Percentiles rank a stretch among this genome's conserved stretches.
Evolutionary conservation across 2,329 filamentous ascomycete species (phyloP).

Genomic region (Penicillium griseofulvum): DNA sequence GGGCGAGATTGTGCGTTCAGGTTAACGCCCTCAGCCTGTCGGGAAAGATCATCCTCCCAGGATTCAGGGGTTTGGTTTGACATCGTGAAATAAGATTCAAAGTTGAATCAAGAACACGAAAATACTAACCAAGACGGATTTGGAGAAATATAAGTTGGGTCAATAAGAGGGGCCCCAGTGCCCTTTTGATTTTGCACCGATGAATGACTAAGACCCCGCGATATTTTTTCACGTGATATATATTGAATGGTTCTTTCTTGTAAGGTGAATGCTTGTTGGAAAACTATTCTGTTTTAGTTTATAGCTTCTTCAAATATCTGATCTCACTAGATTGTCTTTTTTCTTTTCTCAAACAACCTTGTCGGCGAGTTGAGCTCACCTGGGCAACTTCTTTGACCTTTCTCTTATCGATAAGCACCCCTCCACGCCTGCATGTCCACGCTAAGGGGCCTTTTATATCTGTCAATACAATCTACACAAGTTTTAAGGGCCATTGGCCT

Average conservation of each 20-base stretch:
- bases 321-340: background rate
- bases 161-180: slow-evolving; percentile 22
- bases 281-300: background rate
- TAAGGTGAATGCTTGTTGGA: background rate
- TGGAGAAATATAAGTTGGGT: slow-evolving; percentile 14
- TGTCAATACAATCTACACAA: slow-evolving; percentile 4
- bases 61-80: slow-evolving; percentile 75
- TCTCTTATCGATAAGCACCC: slow-evolving; percentile 14
- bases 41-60: slow-evolving; percentile 88
- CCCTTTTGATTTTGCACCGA: slow-evolving; percentile 23
- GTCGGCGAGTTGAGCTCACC: background rate
- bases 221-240: slow-evolving; percentile 18
- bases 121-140: slow-evolving; percentile 21
- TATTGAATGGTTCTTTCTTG: background rate
- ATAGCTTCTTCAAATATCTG: background rate
- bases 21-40: slow-evolving; percentile 74
- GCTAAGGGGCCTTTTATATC: slow-evolving; percentile 1
- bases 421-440: background rate
- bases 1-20: slow-evolving; percentile 57
- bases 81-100: slow-evolving; percentile 56
- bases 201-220: slow-evolving; percentile 25
- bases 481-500: slow-evolving; percentile 2
- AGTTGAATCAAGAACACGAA: slow-evolving; percentile 22
- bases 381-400: background rate
- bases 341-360: background rate